phyloP scores from a whole-genome alignment of 1,284 basidiomycete species.

The Puccinia hordei region DNA sequence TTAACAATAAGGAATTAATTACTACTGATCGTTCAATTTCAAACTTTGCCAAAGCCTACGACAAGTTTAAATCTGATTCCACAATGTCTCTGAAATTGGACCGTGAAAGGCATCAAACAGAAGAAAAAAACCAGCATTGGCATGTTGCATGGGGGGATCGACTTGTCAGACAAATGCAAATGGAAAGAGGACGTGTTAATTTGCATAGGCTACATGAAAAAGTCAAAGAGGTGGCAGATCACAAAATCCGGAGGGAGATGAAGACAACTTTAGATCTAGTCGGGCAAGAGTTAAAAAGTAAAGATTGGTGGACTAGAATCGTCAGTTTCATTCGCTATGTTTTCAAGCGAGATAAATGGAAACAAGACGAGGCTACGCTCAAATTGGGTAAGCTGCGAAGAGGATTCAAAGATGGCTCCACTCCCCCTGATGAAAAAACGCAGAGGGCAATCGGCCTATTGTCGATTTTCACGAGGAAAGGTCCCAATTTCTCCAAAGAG shows the following conservation, averaged over 20 bases:
- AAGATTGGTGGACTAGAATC: not conserved
- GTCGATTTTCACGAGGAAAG: not conserved
- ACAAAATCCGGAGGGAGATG: not conserved
- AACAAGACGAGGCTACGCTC: not conserved
- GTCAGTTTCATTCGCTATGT: not conserved
- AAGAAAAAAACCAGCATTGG: not conserved
- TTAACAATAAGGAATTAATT: not conserved
- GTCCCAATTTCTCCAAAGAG: not conserved
- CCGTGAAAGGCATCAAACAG: not conserved
- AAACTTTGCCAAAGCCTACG: not conserved
- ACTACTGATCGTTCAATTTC: not conserved
- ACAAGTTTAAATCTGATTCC: not conserved
- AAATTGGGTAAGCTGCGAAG: not conserved
- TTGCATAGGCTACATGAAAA: not conserved
- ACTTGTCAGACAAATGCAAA: not conserved
- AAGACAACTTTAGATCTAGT: not conserved
- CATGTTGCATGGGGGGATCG: not conserved
- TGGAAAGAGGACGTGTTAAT: not conserved
- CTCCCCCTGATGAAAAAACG: not conserved
- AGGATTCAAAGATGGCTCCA: not conserved
- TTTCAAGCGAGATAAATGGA: constrained; percentile 5
- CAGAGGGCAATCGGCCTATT: not conserved
- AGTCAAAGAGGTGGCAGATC: not conserved
- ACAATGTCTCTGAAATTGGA: not conserved
- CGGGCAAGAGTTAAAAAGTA: not conserved